Evolutionary conservation across 2,329 filamentous ascomycete species (phyloP), one percentile per base, ranked within the genome.

Genomic region (Aureobasidium sp.): DNA sequence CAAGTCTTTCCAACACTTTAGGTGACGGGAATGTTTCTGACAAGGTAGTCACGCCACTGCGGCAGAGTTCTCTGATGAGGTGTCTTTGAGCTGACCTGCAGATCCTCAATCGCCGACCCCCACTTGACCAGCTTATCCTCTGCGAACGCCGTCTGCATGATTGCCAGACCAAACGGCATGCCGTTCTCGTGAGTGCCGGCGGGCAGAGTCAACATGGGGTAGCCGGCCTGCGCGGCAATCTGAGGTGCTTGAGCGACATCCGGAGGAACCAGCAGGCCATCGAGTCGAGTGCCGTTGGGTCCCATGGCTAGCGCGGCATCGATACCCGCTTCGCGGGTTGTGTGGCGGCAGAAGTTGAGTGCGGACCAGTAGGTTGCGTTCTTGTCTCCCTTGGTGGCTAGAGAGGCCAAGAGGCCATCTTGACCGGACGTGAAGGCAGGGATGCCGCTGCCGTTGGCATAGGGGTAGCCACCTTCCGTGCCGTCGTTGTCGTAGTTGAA

Each of bases 151-250:
- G 69, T 71, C 51, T 68, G 65, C 65, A 72, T 69, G 11, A 78
- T 59, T 31, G 69, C 74, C 6, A 79, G 62, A 0, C 76, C 76
- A 63, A 74, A 78, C 5, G 76, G 76, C 74, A 79, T 76, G 1
- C 74, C 74, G 3, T 66, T 74, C 6, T 69, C 73, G 64, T 81
- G 76, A 6, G 83, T 74, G 1, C 84, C 84, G 0, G 79, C 84
- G 0, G 88, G 88, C 1, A 91, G 69, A 0, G 87, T 89, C 54
- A 90, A 77, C 68, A 88, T 79, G 0, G 87, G 88, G 68, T 90
- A 91, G 0, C 87, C 87, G 8, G 88, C 88, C 72, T 90, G 86
- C 0, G 88, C 88, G 0, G 86, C 84, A 62, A 89, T 81, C 71
- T 89, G 84, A 63, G 84, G 84, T 4, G 82, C 81, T 69, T 88